phyloP scores from a whole-genome alignment of 2,329 filamentous ascomycete species.

The Sordariomycetes sp. region DNA sequence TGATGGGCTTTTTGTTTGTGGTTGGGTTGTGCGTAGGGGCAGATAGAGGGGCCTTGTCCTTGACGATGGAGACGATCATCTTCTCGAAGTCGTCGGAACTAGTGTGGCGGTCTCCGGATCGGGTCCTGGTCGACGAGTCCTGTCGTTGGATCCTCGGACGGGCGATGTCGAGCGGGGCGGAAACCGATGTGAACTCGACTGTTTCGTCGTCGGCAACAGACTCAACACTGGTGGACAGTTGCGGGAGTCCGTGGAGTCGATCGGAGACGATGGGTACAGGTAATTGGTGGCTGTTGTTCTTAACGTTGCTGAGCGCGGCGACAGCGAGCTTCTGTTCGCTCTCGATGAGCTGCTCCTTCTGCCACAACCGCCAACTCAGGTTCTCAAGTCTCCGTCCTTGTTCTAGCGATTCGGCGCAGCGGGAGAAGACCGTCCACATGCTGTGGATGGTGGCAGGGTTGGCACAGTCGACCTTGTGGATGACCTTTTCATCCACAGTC shows the following conservation, averaged over 20 bases:
- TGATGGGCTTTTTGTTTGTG: constrained; percentile 9
- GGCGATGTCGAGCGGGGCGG: constrained; percentile 46
- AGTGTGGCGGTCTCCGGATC: constrained; percentile 78
- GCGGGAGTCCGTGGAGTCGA: constrained; percentile 47
- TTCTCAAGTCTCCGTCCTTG: constrained; percentile 91
- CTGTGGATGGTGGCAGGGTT: constrained; percentile 90
- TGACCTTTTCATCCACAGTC: constrained; percentile 82
- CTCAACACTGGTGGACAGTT: constrained; percentile 69
- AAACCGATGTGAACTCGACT: constrained; percentile 46
- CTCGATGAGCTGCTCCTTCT: constrained; percentile 70
- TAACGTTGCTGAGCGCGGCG: constrained; percentile 16
- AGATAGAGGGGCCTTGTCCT: constrained; percentile 61
- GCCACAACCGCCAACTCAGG: constrained; percentile 93
- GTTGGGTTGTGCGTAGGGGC: constrained; percentile 20
- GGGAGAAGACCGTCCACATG: constrained; percentile 96
- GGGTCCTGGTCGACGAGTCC: constrained; percentile 61
- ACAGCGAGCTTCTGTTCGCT: constrained; percentile 52
- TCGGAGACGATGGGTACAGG: constrained; percentile 34
- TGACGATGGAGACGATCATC: constrained; percentile 88
- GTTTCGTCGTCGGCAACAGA: constrained; percentile 62
- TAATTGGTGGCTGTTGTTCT: constrained; percentile 25
- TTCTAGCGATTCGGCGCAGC: constrained; percentile 88
- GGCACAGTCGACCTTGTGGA: constrained; percentile 67
- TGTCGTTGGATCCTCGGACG: constrained; percentile 61
- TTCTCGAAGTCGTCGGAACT: constrained; percentile 89